Percentiles rank a stretch among this genome's conserved stretches.
Conservation (phyloP, 192 early-diverging fungal genomes). For the Chytriomyces confervae region DNA sequence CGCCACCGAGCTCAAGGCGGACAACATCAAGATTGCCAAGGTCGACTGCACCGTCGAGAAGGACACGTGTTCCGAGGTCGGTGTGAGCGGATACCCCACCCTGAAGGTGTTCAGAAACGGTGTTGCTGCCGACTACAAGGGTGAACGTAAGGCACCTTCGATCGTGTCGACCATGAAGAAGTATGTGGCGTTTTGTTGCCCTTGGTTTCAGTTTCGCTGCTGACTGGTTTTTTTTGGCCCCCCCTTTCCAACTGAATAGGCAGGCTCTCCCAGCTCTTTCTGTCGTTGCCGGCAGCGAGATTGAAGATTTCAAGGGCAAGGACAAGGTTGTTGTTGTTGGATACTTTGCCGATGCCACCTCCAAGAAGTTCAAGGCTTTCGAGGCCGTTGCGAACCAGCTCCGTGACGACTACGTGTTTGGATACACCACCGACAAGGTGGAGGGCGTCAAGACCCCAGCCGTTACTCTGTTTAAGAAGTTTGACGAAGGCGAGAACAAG, state of each 20-base stretch:
- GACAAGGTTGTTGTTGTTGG: constrained; percentile 92
- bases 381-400: constrained; percentile 74
- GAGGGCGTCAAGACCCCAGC: constrained; percentile 60
- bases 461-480: constrained; percentile 87
- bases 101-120: constrained; percentile 88
- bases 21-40: constrained; percentile 83
- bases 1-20: constrained; percentile 83
- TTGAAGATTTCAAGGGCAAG: constrained; percentile 77
- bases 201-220: too few species aligned
- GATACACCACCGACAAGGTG: constrained; percentile 72
- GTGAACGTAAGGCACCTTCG: constrained; percentile 81
- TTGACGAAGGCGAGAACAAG: constrained; percentile 85
- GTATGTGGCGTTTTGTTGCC: constrained; percentile 50
- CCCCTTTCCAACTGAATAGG: constrained; percentile 48
- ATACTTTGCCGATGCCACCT: constrained; percentile 69
- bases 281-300: constrained; percentile 66
- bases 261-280: constrained; percentile 85
- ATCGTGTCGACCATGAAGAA: constrained; percentile 95
- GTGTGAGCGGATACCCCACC: constrained; percentile 90
- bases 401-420: constrained; percentile 89
- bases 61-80: constrained; percentile 80
- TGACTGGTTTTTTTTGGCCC: too few species aligned
- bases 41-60: constrained; percentile 94
- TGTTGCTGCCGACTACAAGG: constrained; percentile 76
- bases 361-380: constrained; percentile 70